Base-by-base conservation (phyloP, 2,329 filamentous ascomycete species). In the Emmonsia crescens region DNA sequence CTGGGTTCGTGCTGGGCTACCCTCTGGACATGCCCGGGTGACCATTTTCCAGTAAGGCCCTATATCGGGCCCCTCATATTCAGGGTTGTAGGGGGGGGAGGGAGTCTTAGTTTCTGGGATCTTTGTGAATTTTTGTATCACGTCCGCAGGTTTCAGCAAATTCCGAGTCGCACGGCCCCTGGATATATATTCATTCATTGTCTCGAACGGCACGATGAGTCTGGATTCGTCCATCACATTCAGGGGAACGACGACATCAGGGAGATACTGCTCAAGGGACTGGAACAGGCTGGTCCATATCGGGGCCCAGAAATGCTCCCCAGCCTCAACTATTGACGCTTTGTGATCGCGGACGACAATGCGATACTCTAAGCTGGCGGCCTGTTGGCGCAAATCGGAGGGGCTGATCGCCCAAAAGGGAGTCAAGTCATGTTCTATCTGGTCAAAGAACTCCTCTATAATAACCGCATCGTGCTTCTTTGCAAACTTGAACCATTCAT, bases 361-460 rank as follows among this genome's bases (percentile, higher is more conserved):
- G 3, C 71, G 67, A 52, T 76, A 69, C 4, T 72, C 66, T 51
- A 74, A 73, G 16, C 71, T 70, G 46, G 69, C 71, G 2, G 78
- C 76, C 60, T 76, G 73, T 56, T 72, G 70, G 3, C 77, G 75
- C 31, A 81, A 74, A 31, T 75, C 68, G 46, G 68, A 68, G 3
- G 80, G 71, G 3, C 73, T 64, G 1, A 80, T 61, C 5, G 73
- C 78, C 80, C 80, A 82, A 64, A 80, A 81, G 0, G 80, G 79
- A 33, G 69, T 72, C 31, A 81, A 58, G 61, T 82, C 80, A 61
- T 78, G 68, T 66, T 82, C 79, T 10, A 82, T 79, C 62, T 78
- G 78, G 62, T 82, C 79, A 65, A 80, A 82, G 64, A 80, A 77
- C 6, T 79, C 76, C 66, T 82, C 80, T 5, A 82, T 70, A 1